These are phyloP conservation scores for Sporothrix brasiliensis DNA, from an alignment of 2,329 filamentous ascomycete genomes.

Conservation along the genomic window DNA sequence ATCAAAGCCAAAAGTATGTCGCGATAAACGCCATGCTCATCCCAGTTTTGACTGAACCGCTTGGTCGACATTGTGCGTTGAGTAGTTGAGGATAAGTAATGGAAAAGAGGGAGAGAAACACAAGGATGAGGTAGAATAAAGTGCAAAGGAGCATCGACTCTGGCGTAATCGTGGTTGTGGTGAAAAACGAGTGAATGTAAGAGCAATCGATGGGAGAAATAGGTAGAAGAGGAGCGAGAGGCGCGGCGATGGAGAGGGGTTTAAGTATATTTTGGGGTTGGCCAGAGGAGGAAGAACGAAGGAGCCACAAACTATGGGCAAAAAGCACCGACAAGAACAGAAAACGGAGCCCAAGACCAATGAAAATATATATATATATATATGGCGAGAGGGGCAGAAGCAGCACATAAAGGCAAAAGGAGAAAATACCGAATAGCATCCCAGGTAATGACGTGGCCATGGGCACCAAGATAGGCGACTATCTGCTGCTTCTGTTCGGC, in stretches of 20 bases:
- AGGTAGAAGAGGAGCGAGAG: background rate
- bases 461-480: constrained; percentile 31
- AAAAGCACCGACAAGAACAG: background rate
- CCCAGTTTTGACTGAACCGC: constrained; percentile 45
- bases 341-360: background rate
- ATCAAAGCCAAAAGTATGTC: constrained; percentile 50
- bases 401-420: background rate
- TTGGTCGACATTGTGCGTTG: background rate
- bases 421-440: constrained; percentile 38
- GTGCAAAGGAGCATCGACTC: background rate
- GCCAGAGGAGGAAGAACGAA: background rate
- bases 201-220: background rate
- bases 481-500: constrained; percentile 36
- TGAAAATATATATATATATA: no score
- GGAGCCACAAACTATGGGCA: background rate
- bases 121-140: background rate
- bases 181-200: background rate
- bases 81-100: background rate
- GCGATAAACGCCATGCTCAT: constrained; percentile 46
- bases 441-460: constrained; percentile 38
- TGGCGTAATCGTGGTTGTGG: background rate
- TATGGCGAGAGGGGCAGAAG: background rate
- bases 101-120: background rate
- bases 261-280: background rate
- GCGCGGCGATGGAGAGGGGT: background rate